Evolutionary conservation across 192 early-diverging fungal species (phyloP).

Genomic region (Entomortierella chlamydospora): DNA sequence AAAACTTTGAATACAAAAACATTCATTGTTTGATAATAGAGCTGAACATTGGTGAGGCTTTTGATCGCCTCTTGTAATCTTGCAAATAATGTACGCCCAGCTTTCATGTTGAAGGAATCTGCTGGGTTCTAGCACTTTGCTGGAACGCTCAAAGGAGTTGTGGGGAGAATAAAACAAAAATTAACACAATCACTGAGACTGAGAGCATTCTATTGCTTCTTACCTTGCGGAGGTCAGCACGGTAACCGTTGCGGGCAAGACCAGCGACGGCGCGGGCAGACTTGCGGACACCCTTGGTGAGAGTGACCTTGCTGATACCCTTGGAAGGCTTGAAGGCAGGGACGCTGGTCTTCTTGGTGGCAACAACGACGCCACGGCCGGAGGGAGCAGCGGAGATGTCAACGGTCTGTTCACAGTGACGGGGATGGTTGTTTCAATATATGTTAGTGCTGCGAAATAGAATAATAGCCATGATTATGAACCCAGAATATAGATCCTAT

Average conservation of each 20-base stretch:
- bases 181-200: background rate
- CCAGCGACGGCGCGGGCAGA: slow-evolving; percentile 72
- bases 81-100: slow-evolving; percentile 60
- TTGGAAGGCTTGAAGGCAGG: slow-evolving; percentile 67
- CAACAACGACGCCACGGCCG: slow-evolving; percentile 73
- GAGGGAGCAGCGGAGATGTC: slow-evolving; percentile 62
- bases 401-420: slow-evolving; percentile 61
- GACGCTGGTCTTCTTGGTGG: slow-evolving; percentile 68
- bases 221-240: slow-evolving; percentile 78
- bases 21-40: slow-evolving; percentile 46
- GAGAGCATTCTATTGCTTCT: background rate
- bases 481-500: background rate
- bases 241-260: slow-evolving; percentile 69
- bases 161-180: too few species aligned
- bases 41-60: slow-evolving; percentile 6
- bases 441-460: background rate
- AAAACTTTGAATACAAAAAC: slow-evolving; percentile 52
- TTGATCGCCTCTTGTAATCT: slow-evolving; percentile 13
- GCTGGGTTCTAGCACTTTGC: slow-evolving; percentile 62
- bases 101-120: slow-evolving; percentile 54
- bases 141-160: too few species aligned
- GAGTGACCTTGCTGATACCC: slow-evolving; percentile 61
- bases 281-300: slow-evolving; percentile 71
- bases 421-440: background rate
- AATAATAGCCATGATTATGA: background rate